phyloP scores from a whole-genome alignment of 164 flowering plant genomes.

The Chloranthus sessilifolius region DNA sequence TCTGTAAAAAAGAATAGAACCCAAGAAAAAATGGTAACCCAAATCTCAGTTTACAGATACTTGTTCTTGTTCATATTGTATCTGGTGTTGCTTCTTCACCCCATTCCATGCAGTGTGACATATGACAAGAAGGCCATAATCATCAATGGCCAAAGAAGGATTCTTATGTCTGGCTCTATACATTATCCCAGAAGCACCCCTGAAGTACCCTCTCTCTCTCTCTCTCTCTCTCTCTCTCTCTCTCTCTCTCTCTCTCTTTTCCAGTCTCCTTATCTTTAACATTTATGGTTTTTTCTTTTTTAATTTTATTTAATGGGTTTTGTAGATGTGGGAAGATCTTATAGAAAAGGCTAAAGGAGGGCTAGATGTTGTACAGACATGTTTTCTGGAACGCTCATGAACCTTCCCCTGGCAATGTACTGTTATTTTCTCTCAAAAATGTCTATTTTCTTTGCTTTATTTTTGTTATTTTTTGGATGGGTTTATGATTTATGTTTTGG shows the following conservation, averaged over 20 bases:
- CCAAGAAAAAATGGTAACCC: neutral
- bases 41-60: neutral
- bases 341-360: constrained; percentile 24
- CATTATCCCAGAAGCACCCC: constrained; percentile 21
- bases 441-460: no score
- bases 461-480: no score
- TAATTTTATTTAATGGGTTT: neutral
- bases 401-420: constrained; percentile 67
- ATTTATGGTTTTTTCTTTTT: neutral
- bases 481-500: neutral
- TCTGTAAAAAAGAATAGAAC: no score
- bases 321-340: constrained; percentile 25
- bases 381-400: constrained; percentile 83
- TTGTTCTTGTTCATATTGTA: constrained; percentile 1
- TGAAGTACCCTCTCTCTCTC: constrained; percentile 5
- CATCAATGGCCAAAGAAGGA: constrained; percentile 20
- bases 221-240: neutral
- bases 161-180: constrained; percentile 21
- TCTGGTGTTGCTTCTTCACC: constrained; percentile 7
- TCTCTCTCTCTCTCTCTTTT: no score
- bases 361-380: constrained; percentile 21
- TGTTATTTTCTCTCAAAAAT: neutral
- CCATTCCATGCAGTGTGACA: constrained; percentile 9
- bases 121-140: constrained; percentile 16
- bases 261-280: no score